Evolutionary conservation across 2,329 filamentous ascomycete species (phyloP), one percentile per base, ranked within the genome.

Genomic region (Penicillium janthinellum): DNA sequence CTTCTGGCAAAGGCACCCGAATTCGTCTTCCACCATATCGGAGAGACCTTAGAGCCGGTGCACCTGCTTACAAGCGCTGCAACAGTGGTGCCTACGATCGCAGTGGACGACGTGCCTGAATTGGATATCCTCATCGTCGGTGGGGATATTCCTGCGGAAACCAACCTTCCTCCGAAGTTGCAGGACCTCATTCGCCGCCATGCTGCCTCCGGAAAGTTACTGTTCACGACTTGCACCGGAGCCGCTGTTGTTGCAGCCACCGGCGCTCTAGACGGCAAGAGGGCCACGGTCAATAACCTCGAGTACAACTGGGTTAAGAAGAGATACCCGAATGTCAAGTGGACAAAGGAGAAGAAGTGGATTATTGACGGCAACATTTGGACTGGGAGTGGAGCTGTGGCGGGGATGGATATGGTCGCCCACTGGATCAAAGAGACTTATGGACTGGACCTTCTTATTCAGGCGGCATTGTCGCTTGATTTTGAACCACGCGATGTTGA

Each of bases 341-440:
- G 80, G 81, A 74, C 73, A 0, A 70, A 63, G 31, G 73, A 79
- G 28, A 75, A 73, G 58, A 77, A 81, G 61, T 83, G 80, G 79
- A 68, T 81, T 56, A 58, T 77, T 0, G 78, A 82, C 51, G 77
- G 73, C 0, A 80, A 81, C 39, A 72, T 82, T 34, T 82, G 81
- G 81, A 82, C 80, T 2, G 77, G 75, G 0, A 74, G 74, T 1
- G 81, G 81, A 14, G 78, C 80, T 0, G 67, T 77, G 15, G 79
- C 80, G 5, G 81, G 79, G 0, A 82, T 81, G 69, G 80, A 81
- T 17, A 78, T 79, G 73, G 62, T 78, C 56, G 67, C 77, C 8
- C 70, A 78, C 37, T 80, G 77, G 76, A 56, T 80, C 0, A 74
- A 74, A 52, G 68, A 76, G 50, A 72, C 65, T 1, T 77, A 67